These are phyloP conservation scores for Backusella tarrabulga DNA, from an alignment of 192 early-diverging fungal genomes.

Conservation along the genomic window DNA sequence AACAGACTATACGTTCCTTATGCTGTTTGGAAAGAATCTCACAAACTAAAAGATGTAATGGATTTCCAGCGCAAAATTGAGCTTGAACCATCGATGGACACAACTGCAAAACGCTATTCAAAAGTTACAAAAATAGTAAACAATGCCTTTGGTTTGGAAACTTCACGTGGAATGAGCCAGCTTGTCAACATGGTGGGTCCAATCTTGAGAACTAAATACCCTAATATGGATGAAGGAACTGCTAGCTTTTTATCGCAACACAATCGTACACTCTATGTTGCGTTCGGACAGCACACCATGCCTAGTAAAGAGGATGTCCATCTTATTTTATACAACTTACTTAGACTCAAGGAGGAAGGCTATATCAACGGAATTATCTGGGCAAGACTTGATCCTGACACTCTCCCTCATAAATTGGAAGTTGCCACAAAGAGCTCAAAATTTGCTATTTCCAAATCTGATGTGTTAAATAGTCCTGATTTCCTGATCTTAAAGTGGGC, in stretches of 20 bases:
- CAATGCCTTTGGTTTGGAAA: constrained; percentile 27
- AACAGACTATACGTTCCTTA: neutral
- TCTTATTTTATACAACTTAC: constrained; percentile 20
- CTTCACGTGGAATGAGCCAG: constrained; percentile 15
- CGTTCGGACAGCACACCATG: constrained; percentile 30
- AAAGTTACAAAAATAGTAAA: constrained; percentile 22
- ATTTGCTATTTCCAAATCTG: neutral
- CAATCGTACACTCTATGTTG: constrained; percentile 23
- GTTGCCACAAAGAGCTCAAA: neutral
- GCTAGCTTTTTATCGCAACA: constrained; percentile 22
- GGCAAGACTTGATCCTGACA: constrained; percentile 1
- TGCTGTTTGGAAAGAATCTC: neutral
- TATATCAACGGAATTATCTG: constrained; percentile 38
- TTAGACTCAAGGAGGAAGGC: neutral
- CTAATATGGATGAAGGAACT: neutral
- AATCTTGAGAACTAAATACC: constrained; percentile 27
- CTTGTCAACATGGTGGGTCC: constrained; percentile 34
- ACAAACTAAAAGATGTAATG: neutral
- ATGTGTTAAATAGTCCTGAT: neutral
- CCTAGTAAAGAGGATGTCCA: neutral
- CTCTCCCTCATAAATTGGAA: neutral
- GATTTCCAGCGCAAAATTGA: neutral
- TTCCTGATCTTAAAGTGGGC: constrained; percentile 17
- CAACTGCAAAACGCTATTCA: neutral
- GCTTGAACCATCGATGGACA: neutral